Evolutionary conservation across 805 yeast species (phyloP).

Genomic region (Candida pini): DNA sequence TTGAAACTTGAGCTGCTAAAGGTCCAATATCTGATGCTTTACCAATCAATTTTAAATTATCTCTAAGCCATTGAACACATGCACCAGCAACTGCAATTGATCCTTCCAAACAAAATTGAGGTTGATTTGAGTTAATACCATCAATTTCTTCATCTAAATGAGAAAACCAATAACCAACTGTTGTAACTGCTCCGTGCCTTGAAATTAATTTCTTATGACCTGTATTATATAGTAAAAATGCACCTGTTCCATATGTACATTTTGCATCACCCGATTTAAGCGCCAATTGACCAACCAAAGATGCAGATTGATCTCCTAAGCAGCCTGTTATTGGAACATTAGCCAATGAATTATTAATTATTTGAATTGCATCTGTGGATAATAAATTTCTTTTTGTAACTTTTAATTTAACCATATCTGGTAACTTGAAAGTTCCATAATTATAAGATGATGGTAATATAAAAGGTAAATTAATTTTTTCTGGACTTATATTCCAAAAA

Average conservation of each 20-base stretch:
- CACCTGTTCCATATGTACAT: conserved; percentile 96
- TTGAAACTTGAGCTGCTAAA: conserved; percentile 72
- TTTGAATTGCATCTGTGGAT: conserved; percentile 40
- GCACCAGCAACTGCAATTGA: conserved; percentile 96
- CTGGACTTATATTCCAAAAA: conserved; percentile 74
- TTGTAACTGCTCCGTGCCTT: conserved; percentile 78
- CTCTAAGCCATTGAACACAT: conserved; percentile 89
- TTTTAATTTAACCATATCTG: conserved; percentile 34
- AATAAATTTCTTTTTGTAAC: conserved; percentile 5
- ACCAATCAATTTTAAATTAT: conserved; percentile 76
- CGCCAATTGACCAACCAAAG: conserved; percentile 89
- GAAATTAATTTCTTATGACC: conserved; percentile 69
- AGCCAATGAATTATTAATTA: conserved; percentile 40
- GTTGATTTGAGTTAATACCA: conserved; percentile 38
- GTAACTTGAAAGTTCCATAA: conserved; percentile 67
- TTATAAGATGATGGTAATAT: conserved; percentile 74
- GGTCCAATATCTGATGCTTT: conserved; percentile 87
- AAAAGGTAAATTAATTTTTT: conserved; percentile 62
- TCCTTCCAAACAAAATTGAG: conserved; percentile 90
- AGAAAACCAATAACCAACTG: conserved; percentile 89
- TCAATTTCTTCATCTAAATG: conserved; percentile 40
- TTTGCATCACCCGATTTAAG: conserved; percentile 80
- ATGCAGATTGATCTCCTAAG: conserved; percentile 91
- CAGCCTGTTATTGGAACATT: conserved; percentile 82
- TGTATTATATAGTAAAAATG: conserved; percentile 83